These are phyloP conservation scores for Aspergillus sp. DNA, from an alignment of 2,329 filamentous ascomycete species.

Conservation along the genomic window DNA sequence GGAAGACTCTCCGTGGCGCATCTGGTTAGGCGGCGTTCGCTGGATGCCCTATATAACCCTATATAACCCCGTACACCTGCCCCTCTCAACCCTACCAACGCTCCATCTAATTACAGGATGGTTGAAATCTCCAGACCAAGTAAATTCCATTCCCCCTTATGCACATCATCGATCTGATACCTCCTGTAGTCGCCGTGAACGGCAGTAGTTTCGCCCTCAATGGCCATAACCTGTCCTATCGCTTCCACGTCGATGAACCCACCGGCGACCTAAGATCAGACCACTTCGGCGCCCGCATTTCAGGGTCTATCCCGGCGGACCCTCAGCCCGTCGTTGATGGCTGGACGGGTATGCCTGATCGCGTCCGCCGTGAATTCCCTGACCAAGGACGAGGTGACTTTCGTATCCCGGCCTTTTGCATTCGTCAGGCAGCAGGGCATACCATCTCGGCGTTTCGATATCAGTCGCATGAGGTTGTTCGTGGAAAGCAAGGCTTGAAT, in stretches of 20 bases:
- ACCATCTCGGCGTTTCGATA: conserved; percentile 61
- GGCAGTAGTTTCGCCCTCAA: conserved; percentile 59
- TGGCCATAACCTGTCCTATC: conserved; percentile 59
- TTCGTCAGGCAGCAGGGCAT: conserved; percentile 58
- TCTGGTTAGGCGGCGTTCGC: background rate
- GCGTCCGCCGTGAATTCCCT: conserved; percentile 61
- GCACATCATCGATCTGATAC: background rate
- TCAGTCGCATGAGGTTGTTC: conserved; percentile 54
- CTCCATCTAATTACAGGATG: too few relatives aligned
- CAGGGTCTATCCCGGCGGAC: conserved; percentile 52
- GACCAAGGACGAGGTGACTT: conserved; percentile 65
- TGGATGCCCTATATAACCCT: too few relatives aligned
- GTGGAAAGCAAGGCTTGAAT: conserved; percentile 57
- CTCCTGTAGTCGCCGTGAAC: conserved; percentile 36
- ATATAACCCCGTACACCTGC: too few relatives aligned
- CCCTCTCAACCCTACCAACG: too few relatives aligned
- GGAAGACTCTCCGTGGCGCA: background rate
- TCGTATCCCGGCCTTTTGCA: conserved; percentile 60
- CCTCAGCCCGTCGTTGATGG: conserved; percentile 42
- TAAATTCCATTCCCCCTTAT: background rate
- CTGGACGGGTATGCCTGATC: conserved; percentile 55
- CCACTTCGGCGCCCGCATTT: conserved; percentile 60
- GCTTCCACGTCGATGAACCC: conserved; percentile 60
- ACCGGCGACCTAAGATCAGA: conserved; percentile 60
- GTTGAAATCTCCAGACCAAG: background rate